Evolutionary conservation across 2,329 filamentous ascomycete species (phyloP).

Genomic region (Cytospora schulzeri): DNA sequence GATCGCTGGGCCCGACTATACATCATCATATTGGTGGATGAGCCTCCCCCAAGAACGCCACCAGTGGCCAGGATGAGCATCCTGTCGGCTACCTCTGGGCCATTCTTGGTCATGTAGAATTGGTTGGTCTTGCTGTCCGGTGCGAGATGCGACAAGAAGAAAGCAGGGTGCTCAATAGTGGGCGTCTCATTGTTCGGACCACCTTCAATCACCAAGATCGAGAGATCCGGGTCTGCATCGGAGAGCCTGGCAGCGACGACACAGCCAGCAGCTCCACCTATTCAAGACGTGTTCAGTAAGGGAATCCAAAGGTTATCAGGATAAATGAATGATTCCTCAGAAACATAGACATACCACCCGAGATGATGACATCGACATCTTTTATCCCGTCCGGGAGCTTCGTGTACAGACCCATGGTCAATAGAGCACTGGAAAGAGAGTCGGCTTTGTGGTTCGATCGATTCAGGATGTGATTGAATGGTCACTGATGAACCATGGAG

Average conservation of each 20-base stretch:
- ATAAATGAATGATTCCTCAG: not conserved
- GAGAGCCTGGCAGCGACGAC: slow-evolving; percentile 53
- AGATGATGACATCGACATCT: slow-evolving; percentile 55
- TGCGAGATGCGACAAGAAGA: slow-evolving; percentile 50
- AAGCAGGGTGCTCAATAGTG: slow-evolving; percentile 51
- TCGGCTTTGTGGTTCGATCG: no score
- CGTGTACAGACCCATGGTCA: slow-evolving; percentile 25
- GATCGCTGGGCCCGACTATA: slow-evolving; percentile 37
- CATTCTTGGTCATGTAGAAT: slow-evolving; percentile 50
- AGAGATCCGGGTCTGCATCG: slow-evolving; percentile 50
- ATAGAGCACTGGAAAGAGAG: no score
- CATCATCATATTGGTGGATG: slow-evolving; percentile 51
- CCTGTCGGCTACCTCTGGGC: slow-evolving; percentile 47
- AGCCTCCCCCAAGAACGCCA: slow-evolving; percentile 57
- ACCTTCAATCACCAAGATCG: slow-evolving; percentile 55
- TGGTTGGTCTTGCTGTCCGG: slow-evolving; percentile 43
- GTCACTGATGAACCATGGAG: no score
- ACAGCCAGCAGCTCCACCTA: slow-evolving; percentile 52
- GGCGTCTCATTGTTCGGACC: slow-evolving; percentile 55
- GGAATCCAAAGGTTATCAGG: not conserved
- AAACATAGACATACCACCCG: slow-evolving; percentile 41
- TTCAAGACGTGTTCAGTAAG: not conserved
- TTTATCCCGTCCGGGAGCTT: slow-evolving; percentile 35
- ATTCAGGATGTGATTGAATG: no score
- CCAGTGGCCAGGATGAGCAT: slow-evolving; percentile 41